phyloP scores from a whole-genome alignment of 768 basidiomycete species.

The Suillus plorans region DNA sequence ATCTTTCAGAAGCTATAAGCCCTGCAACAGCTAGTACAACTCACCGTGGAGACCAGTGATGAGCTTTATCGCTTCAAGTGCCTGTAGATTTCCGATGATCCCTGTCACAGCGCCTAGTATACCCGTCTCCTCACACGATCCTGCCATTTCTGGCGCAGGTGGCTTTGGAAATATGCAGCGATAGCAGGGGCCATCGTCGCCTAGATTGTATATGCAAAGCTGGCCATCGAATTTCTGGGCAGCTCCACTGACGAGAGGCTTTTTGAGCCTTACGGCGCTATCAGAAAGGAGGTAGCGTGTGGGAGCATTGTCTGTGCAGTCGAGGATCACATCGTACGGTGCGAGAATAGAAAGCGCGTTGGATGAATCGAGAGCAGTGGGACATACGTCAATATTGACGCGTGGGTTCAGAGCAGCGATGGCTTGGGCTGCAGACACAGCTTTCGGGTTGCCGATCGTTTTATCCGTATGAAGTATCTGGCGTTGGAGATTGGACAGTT shows the following conservation, averaged over 20 bases:
- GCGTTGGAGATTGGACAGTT: constrained; percentile 86
- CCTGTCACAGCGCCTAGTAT: constrained; percentile 90
- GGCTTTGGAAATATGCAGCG: constrained; percentile 89
- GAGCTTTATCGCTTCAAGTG: constrained; percentile 83
- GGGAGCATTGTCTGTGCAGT: constrained; percentile 93
- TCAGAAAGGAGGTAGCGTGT: constrained; percentile 95
- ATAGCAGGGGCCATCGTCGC: constrained; percentile 80
- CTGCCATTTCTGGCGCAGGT: constrained; percentile 58
- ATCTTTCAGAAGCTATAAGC: constrained; percentile 6
- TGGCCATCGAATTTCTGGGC: constrained; percentile 87
- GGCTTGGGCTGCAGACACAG: constrained; percentile 73
- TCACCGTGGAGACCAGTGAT: constrained; percentile 66
- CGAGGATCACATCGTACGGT: constrained; percentile 76
- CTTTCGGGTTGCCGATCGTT: constrained; percentile 77
- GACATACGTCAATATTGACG: constrained; percentile 55
- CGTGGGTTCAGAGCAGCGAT: constrained; percentile 54
- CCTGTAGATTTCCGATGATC: constrained; percentile 86
- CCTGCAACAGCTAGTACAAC: constrained; percentile 13
- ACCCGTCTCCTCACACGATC: constrained; percentile 87
- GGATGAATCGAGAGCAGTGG: constrained; percentile 53
- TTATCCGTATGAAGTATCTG: constrained; percentile 85
- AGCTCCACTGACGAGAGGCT: constrained; percentile 89
- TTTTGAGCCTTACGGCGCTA: constrained; percentile 68
- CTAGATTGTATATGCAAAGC: constrained; percentile 72
- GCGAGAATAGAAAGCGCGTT: constrained; percentile 66